phyloP scores from a whole-genome alignment of 2,329 filamentous ascomycete species.

The Macrophomina pseudophaseolina region DNA sequence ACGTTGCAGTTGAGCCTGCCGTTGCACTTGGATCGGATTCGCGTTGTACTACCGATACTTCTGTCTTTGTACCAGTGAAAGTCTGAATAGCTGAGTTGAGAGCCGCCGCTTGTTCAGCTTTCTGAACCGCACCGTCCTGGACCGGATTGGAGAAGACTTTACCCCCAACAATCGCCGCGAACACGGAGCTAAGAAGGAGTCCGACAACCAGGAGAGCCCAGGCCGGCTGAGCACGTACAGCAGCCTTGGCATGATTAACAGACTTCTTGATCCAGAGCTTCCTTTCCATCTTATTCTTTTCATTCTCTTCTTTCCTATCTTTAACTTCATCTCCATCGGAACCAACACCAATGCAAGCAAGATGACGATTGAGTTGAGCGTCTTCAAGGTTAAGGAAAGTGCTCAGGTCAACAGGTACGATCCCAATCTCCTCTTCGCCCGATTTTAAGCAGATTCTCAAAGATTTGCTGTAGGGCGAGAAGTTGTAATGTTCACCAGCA shows the following conservation, averaged over 20 bases:
- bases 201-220: slow-evolving; percentile 20
- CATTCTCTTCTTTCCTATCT: background rate
- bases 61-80: slow-evolving; percentile 24
- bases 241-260: background rate
- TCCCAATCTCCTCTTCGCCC: slow-evolving; percentile 27
- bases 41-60: slow-evolving; percentile 22
- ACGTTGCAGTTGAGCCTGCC: slow-evolving; percentile 4
- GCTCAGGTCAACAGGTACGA: slow-evolving; percentile 40
- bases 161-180: slow-evolving; percentile 5
- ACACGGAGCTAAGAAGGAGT: slow-evolving; percentile 6
- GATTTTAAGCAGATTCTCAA: slow-evolving; percentile 41
- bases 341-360: slow-evolving; percentile 37
- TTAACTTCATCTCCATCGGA: background rate
- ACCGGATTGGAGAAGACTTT: background rate
- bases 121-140: slow-evolving; percentile 11
- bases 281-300: slow-evolving; percentile 6
- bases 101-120: slow-evolving; percentile 16
- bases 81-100: slow-evolving; percentile 23
- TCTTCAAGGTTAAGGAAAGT: slow-evolving; percentile 42
- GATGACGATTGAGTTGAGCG: slow-evolving; percentile 45
- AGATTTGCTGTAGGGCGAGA: slow-evolving; percentile 32
- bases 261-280: background rate
- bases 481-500: slow-evolving; percentile 26
- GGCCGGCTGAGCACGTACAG: slow-evolving; percentile 11
- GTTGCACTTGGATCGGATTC: slow-evolving; percentile 5